Evolutionary conservation across 2,329 filamentous ascomycete genomes (phyloP).

Genomic region (Biscogniauxia marginata): DNA sequence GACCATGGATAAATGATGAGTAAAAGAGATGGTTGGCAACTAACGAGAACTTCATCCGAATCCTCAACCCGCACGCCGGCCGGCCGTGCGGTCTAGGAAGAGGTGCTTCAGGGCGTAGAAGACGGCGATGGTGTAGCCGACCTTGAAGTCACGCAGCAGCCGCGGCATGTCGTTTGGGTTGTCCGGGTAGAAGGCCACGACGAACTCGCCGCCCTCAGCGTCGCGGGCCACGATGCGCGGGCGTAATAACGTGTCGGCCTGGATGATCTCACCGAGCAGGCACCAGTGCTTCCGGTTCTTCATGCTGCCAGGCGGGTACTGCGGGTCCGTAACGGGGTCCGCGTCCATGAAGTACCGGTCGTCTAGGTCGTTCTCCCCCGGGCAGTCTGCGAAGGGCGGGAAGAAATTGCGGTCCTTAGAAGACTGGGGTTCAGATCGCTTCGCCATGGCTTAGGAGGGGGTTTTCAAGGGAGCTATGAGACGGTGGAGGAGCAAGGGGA

Average conservation of each 20-base stretch:
- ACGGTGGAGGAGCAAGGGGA: no score
- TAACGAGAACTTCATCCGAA: slow-evolving; percentile 8
- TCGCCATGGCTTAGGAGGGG: no score
- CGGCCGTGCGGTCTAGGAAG: slow-evolving; percentile 13
- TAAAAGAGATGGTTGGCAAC: no score
- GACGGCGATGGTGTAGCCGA: slow-evolving; percentile 24
- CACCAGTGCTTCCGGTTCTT: slow-evolving; percentile 15
- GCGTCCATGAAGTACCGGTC: slow-evolving; percentile 5
- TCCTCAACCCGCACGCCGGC: slow-evolving; percentile 14
- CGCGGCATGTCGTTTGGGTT: slow-evolving; percentile 15
- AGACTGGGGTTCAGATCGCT: background rate
- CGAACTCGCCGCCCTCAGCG: slow-evolving; percentile 1
- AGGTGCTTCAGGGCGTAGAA: slow-evolving; percentile 14
- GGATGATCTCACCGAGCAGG: slow-evolving; percentile 20
- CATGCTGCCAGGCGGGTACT: background rate
- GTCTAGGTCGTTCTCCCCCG: slow-evolving; percentile 1
- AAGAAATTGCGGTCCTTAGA: slow-evolving; percentile 15
- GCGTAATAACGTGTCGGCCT: slow-evolving; percentile 32
- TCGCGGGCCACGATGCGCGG: slow-evolving; percentile 19
- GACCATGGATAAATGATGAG: no score
- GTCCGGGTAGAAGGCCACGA: slow-evolving; percentile 22
- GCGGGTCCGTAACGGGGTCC: background rate
- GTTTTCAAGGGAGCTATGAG: no score
- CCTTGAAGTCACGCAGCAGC: slow-evolving; percentile 14
- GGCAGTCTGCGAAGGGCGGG: slow-evolving; percentile 12